Percentiles rank a stretch among this genome's conserved stretches.
Conservation (phyloP, 2,329 filamentous ascomycete species). For the Talaromyces sp. region DNA sequence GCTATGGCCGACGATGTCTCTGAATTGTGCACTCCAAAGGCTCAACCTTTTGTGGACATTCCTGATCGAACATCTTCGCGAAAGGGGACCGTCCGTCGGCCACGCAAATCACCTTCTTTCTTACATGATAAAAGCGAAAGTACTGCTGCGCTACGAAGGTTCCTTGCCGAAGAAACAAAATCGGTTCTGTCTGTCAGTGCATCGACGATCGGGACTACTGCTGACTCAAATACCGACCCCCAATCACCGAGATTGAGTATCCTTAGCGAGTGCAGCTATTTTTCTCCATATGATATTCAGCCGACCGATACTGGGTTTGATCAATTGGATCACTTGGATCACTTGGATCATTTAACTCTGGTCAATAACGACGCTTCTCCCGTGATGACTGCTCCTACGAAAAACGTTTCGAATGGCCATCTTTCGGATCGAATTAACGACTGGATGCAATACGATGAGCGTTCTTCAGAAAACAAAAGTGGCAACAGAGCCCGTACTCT, state of each 20-base stretch:
- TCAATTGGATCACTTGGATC: slow-evolving; percentile 28
- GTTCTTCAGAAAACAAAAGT: slow-evolving; percentile 23
- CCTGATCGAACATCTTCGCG: slow-evolving; percentile 42
- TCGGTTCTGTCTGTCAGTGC: slow-evolving; percentile 30
- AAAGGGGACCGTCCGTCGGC: slow-evolving; percentile 30
- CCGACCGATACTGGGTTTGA: slow-evolving; percentile 27
- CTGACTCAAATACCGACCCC: slow-evolving; percentile 36
- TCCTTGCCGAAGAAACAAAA: slow-evolving; percentile 31
- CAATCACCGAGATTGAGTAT: slow-evolving; percentile 44
- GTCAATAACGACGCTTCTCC: background rate
- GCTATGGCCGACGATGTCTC: slow-evolving; percentile 11
- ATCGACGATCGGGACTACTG: slow-evolving; percentile 37
- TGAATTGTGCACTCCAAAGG: slow-evolving; percentile 32
- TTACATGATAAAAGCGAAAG: slow-evolving; percentile 37
- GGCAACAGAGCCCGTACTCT: slow-evolving; percentile 23
- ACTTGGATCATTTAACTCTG: slow-evolving; percentile 13
- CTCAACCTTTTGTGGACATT: slow-evolving; percentile 33
- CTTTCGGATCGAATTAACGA: slow-evolving; percentile 29
- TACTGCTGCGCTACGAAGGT: slow-evolving; percentile 42
- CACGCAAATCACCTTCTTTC: slow-evolving; percentile 42
- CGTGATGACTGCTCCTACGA: background rate
- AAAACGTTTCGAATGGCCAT: background rate
- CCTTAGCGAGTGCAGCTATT: slow-evolving; percentile 47
- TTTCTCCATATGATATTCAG: slow-evolving; percentile 34
- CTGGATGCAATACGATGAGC: slow-evolving; percentile 31